Base-by-base conservation (phyloP, 1,139 yeast species). In the Kurtzmaniella quercitrusa region DNA sequence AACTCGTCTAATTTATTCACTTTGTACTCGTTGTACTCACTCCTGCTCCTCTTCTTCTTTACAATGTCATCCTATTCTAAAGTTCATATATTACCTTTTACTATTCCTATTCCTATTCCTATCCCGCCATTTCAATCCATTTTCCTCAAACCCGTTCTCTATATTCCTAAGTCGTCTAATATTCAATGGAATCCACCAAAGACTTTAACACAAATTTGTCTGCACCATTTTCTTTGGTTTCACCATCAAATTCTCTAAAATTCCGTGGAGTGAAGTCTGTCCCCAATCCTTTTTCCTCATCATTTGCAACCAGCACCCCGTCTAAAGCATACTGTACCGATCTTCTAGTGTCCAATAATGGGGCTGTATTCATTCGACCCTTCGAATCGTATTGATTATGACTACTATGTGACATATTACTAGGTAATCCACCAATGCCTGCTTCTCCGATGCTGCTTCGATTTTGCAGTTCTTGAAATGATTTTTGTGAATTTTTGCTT, bases 131-230 rank as follows among this genome's bases (percentile, higher is more conserved):
- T 27, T 4, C 31, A n/a, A n/a, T n/a, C n/a, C n/a, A n/a, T n/a
- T n/a, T n/a, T 27, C n/a, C 14, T 5, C 31, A 7, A 9, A 33
- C 37, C 37, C 4, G 4, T 19, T 31, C 31, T 27, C 31, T 27
- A 27, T 27, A 4, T 27, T n/a, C 31, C 14, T 27, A 27, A 27
- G 4, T 12, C 12, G 31, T 43, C 50, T 49, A 56, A 38, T 65
- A 69, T 53, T 71, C 68, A 40, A 72, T 68, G 27, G 73, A 70
- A 49, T 72, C 75, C 43, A 71, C 76, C 50, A 72, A 65, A 21
- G 73, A 67, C 51, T 70, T 65, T 50, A 70, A 58, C 46, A 72
- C 70, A 50, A 66, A 65, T 43, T 62, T 60, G 46, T 43, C 41
- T 37, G 19, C 12, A 14, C 27, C 31, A 25, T 36, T 17, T 19